These are phyloP conservation scores for Xylariaceae sp. DNA, from an alignment of 2,329 filamentous ascomycete species.

Conservation along the genomic window DNA sequence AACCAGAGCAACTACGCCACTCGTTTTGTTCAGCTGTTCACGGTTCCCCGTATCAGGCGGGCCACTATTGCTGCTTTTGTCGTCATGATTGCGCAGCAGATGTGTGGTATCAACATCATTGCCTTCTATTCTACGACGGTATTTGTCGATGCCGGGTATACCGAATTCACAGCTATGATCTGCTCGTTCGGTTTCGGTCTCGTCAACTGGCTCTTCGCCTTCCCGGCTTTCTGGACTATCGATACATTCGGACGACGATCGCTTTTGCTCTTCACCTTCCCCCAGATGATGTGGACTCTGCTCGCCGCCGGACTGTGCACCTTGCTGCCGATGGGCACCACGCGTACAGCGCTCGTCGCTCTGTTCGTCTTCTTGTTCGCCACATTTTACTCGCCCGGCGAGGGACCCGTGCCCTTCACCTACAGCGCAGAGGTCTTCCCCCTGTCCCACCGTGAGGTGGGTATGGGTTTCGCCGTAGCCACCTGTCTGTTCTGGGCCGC, in stretches of 20 bases:
- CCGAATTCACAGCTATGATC: constrained; percentile 57
- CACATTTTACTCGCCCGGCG: constrained; percentile 65
- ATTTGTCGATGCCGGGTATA: constrained; percentile 60
- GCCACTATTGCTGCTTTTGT: constrained; percentile 77
- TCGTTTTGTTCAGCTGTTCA: constrained; percentile 68
- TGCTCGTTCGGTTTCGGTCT: constrained; percentile 68
- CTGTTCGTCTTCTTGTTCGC: constrained; percentile 64
- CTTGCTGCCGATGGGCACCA: constrained; percentile 42
- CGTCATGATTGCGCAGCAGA: constrained; percentile 79
- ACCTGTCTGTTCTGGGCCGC: constrained; percentile 65
- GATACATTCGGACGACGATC: constrained; percentile 67
- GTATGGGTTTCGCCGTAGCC: constrained; percentile 71
- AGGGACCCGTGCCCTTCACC: constrained; percentile 69
- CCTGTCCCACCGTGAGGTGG: constrained; percentile 70
- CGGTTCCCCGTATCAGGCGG: constrained; percentile 67
- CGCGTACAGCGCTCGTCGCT: constrained; percentile 51
- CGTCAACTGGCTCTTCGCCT: constrained; percentile 68
- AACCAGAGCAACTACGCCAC: constrained; percentile 59
- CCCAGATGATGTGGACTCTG: constrained; percentile 69
- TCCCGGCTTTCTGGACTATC: constrained; percentile 67
- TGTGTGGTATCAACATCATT: constrained; percentile 73
- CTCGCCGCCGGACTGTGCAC: constrained; percentile 64
- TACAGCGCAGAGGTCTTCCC: constrained; percentile 73
- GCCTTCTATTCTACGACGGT: constrained; percentile 74
- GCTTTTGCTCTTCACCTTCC: constrained; percentile 67